Evolutionary conservation across 495 filamentous ascomycete species (phyloP), one percentile per base, ranked within the genome.

Genomic region (Oidiodendron maius): DNA sequence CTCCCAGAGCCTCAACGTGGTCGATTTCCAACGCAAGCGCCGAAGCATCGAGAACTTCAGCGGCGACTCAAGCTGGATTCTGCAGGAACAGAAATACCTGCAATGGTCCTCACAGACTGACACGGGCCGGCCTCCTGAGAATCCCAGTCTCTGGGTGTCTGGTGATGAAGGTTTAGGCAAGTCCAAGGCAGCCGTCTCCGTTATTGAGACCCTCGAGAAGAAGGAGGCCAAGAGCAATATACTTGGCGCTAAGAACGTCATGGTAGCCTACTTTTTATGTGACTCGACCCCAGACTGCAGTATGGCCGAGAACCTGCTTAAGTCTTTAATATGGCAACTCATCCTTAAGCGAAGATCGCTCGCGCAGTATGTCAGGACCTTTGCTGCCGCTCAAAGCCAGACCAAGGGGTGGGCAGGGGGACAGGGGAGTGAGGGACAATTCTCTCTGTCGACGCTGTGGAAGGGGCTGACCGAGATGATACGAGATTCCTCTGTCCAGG

Each of bases 261-360:
- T 68, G 8, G 59, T 68, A 25, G 66, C 57, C 0, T 67, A 67
- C 43, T 66, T 61, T 54, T 70, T 70, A 45, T 70, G 67, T 46
- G 66, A 68, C 15, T 28, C 54, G 11, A 49, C 46, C 0, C 16
- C 51, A 13, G 64, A 68, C 30, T 62, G 52, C 36, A 56, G 43
- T 20, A 65, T 61, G 0, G 65, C 66, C 0, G 67, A 70, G 44
- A 64, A 70, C 12, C 36, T 70, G 15, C 55, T 70, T 11, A 70
- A 63, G 44, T 66, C 58, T 25, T 45, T 68, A 20, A 46, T 68
- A 9, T 51, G 52, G 34, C 67, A 68, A 45, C 51, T 70, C 2
- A 63, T 64, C 25, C 38, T 57, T 16, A 53, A 66, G 40, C 61
- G 67, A 48, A 59, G 61, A 38, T 51, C 51, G 0, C 53, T 70